Conservation (phyloP, 345 rosid genomes). For the Cardamine resedifolia region DNA sequence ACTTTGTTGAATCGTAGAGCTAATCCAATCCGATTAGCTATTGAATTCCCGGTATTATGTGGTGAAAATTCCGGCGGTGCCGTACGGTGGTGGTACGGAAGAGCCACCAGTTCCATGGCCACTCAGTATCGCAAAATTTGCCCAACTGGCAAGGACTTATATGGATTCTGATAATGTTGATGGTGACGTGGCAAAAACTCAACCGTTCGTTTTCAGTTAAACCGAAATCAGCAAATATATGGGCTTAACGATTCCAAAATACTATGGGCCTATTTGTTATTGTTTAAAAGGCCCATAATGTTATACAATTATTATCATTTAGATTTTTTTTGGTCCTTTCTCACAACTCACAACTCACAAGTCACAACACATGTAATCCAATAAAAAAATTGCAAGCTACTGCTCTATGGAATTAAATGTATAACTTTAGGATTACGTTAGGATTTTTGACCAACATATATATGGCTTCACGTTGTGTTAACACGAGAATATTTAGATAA, state of each 20-base stretch:
- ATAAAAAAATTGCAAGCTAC: background rate
- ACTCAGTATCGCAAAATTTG: background rate
- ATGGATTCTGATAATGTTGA: conserved; percentile 8
- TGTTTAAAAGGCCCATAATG: conserved; percentile 5
- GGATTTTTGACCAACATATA: background rate
- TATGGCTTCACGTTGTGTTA: background rate
- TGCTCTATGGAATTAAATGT: background rate
- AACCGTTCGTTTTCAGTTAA: background rate
- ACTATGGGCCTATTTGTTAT: background rate
- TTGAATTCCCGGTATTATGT: background rate
- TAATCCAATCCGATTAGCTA: background rate
- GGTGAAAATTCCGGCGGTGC: background rate
- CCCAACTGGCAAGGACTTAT: background rate
- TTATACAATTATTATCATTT: background rate
- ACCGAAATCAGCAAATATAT: background rate
- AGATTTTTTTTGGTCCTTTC: background rate
- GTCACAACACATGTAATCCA: background rate
- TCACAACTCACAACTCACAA: background rate
- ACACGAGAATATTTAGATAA: background rate
- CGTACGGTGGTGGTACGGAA: conserved; percentile 31
- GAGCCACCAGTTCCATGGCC: conserved; percentile 37
- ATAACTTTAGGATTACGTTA: background rate
- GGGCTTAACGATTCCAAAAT: background rate
- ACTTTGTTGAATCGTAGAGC: conserved; percentile 29
- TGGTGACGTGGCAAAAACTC: conserved; percentile 16